Conservation (phyloP, 495 filamentous ascomycete species). For the Xylaria scruposa region DNA sequence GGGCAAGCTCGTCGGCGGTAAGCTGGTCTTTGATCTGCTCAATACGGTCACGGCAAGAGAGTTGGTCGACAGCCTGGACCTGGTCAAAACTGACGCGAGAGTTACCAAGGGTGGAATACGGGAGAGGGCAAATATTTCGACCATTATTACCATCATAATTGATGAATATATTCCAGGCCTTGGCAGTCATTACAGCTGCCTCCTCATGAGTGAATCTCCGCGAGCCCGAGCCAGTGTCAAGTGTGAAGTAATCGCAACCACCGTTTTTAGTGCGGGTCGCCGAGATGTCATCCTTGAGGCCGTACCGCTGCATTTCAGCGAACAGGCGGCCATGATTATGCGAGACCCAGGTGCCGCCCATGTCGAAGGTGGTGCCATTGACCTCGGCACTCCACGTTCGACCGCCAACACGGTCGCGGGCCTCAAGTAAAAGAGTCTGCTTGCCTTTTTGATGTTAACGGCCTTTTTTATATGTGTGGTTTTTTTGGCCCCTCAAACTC, state of each 20-base stretch:
- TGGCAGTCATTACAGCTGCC: not conserved
- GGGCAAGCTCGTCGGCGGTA: conserved; percentile 30
- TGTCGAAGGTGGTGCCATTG: conserved; percentile 37
- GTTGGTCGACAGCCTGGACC: conserved; percentile 28
- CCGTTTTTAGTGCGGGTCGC: conserved; percentile 8
- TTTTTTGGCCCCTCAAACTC: not conserved
- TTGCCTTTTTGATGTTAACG: conserved; percentile 20
- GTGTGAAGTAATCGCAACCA: conserved; percentile 25
- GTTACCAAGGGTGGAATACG: conserved; percentile 34
- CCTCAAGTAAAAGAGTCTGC: conserved; percentile 44
- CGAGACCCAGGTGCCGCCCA: conserved; percentile 48
- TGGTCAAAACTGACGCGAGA: conserved; percentile 13
- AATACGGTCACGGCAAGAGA: conserved; percentile 37
- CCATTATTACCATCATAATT: conserved; percentile 35
- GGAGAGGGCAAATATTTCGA: conserved; percentile 33
- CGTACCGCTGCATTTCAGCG: conserved; percentile 36
- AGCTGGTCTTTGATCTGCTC: conserved; percentile 31
- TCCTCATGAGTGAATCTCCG: not conserved
- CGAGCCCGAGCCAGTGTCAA: not conserved
- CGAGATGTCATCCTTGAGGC: conserved; percentile 27
- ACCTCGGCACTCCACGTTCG: conserved; percentile 42
- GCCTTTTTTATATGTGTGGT: not conserved
- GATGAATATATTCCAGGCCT: conserved; percentile 1
- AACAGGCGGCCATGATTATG: conserved; percentile 29
- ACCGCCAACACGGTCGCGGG: conserved; percentile 47